Evolutionary conservation across 805 yeast species (phyloP).

Genomic region (Saturnispora quitensis): DNA sequence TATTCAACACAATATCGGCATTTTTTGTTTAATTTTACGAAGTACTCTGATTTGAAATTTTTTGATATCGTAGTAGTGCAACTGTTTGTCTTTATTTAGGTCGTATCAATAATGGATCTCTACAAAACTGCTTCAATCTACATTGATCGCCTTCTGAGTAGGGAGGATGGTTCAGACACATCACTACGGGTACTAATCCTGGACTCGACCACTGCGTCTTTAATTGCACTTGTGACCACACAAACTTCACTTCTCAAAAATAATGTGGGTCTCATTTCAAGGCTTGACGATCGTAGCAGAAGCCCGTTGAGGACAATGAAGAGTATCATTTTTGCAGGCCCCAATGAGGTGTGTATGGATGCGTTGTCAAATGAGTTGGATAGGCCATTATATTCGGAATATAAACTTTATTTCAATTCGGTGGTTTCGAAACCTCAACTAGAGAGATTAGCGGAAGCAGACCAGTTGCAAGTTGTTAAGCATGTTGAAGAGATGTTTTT

Average conservation of each 20-base stretch:
- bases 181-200: constrained; percentile 67
- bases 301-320: constrained; percentile 71
- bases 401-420: constrained; percentile 73
- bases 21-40: not conserved
- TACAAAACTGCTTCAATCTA: constrained; percentile 38
- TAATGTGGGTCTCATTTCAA: constrained; percentile 78
- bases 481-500: constrained; percentile 77
- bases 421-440: constrained; percentile 64
- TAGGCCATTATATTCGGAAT: constrained; percentile 70
- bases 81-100: too few species aligned
- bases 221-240: constrained; percentile 81
- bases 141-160: constrained; percentile 29
- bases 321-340: constrained; percentile 73
- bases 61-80: not conserved
- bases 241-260: constrained; percentile 76
- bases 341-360: constrained; percentile 55
- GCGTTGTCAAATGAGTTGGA: constrained; percentile 56
- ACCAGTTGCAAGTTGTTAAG: constrained; percentile 70
- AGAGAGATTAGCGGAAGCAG: constrained; percentile 85
- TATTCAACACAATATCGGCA: not conserved
- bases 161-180: constrained; percentile 12
- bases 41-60: not conserved
- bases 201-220: constrained; percentile 71
- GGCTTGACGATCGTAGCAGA: constrained; percentile 46
- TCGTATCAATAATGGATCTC: constrained; percentile 32